phyloP scores from a whole-genome alignment of 129 eudicot genomes.

The Flaveria brownii region DNA sequence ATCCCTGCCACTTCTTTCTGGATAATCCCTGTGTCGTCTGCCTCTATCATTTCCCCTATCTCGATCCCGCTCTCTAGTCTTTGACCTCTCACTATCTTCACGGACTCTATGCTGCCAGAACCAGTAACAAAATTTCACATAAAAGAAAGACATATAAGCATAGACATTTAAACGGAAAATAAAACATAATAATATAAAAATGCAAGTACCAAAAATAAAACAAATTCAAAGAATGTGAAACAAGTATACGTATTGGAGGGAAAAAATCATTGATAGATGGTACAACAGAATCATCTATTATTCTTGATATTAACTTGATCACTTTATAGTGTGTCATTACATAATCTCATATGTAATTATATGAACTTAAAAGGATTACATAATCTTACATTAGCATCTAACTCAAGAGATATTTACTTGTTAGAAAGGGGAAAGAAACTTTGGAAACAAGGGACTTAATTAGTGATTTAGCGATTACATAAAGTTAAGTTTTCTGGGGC shows the following conservation, averaged over 20 bases:
- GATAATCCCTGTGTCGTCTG: conserved; percentile 45
- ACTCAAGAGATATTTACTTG: not conserved
- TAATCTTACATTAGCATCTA: not conserved
- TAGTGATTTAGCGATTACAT: not conserved
- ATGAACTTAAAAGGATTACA: not conserved
- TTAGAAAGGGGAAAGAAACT: not conserved
- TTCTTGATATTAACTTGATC: not conserved
- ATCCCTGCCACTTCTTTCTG: conserved; percentile 53
- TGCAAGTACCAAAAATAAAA: not conserved
- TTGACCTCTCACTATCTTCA: conserved; percentile 48
- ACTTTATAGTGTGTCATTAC: not conserved
- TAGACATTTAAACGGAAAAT: not conserved
- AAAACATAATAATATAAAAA: not conserved
- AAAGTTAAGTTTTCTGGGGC: not conserved
- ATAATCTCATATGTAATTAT: not conserved
- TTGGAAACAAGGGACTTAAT: not conserved
- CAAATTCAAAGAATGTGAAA: not conserved
- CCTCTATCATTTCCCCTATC: conserved; percentile 52
- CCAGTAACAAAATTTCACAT: not conserved
- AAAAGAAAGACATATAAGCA: not conserved
- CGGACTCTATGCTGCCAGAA: conserved; percentile 46
- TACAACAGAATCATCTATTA: not conserved
- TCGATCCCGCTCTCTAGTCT: conserved; percentile 39
- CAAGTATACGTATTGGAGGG: not conserved
- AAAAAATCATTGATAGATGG: not conserved